Evolutionary conservation across 768 basidiomycete genomes (phyloP).

Genomic region (Tulasnella sp.): DNA sequence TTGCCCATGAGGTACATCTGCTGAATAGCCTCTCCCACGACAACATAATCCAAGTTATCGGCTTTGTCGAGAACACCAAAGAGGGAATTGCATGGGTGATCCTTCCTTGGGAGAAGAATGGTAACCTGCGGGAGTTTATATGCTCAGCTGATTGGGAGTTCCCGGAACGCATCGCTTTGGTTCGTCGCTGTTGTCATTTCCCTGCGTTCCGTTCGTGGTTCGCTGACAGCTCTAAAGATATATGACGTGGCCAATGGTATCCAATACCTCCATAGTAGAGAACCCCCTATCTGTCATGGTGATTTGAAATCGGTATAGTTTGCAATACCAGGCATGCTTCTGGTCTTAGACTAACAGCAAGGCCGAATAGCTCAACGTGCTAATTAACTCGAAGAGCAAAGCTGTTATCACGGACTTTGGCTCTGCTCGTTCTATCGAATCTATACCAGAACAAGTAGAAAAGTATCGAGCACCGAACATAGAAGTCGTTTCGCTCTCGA

Average conservation of each 20-base stretch:
- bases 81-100: not conserved
- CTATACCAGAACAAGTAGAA: not conserved
- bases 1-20: not conserved
- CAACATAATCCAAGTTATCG: not conserved
- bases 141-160: not conserved
- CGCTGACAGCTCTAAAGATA: not conserved
- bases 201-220: not conserved
- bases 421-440: not conserved
- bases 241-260: not conserved
- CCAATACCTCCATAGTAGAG: not conserved
- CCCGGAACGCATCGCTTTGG: not conserved
- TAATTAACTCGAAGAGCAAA: not conserved
- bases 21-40: not conserved
- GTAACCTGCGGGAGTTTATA: not conserved
- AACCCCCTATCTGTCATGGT: not conserved
- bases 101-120: not conserved
- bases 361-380: not conserved
- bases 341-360: not conserved
- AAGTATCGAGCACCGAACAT: not conserved
- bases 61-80: not conserved
- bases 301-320: not conserved
- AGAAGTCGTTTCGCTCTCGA: not conserved
- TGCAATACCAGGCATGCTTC: not conserved
- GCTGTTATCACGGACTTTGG: not conserved
- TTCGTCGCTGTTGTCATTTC: not conserved